Evolutionary conservation across 1,284 basidiomycete species (phyloP), one percentile per base, ranked within the genome.

Genomic region (Sparassis latifolia): DNA sequence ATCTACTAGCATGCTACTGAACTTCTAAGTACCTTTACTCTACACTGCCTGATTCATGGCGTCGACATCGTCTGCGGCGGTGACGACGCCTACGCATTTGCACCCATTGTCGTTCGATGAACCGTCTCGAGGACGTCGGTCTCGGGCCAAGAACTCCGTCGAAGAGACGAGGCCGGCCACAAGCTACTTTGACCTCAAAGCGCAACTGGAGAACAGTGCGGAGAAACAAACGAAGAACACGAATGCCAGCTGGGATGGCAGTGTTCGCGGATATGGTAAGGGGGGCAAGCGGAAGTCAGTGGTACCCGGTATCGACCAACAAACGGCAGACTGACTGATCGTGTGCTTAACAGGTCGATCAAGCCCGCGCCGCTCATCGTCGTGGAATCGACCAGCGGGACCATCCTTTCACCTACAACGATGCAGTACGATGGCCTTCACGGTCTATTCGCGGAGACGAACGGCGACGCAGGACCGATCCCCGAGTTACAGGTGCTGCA

Each of bases 51-150:
- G 35, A 6, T 12, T 12, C 44, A 72, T 72, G 72, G 60, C 66
- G 47, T 65, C 69, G 33, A 58, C 61, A 46, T 60, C 68, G 32
- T 41, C 55, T 28, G 35, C 50, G 37, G 60, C 58, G 48, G 45
- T 59, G 9, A 59, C 70, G 50, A 84, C 78, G 7, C 79, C 81
- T 32, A 79, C 82, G 6, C 76, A 86, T 53, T 78, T 77, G 0
- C 84, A 87, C 59, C 84, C 84, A 44, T 74, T 87, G 27, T 77
- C 75, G 12, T 70, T 73, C 6, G 80, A 84, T 37, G 77, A 82
- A 41, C 59, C 61, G 4, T 66, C 75, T n/a, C 68, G 74, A 55
- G 62, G 67, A 2, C 72, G 74, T 44, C 62, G 74, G 54, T 65
- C 73, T 58, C 66, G 72, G 55, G 52, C 58, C 54, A 62, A 58